Conservation (phyloP, 192 early-diverging fungal species). For the Coemansia sp. region DNA sequence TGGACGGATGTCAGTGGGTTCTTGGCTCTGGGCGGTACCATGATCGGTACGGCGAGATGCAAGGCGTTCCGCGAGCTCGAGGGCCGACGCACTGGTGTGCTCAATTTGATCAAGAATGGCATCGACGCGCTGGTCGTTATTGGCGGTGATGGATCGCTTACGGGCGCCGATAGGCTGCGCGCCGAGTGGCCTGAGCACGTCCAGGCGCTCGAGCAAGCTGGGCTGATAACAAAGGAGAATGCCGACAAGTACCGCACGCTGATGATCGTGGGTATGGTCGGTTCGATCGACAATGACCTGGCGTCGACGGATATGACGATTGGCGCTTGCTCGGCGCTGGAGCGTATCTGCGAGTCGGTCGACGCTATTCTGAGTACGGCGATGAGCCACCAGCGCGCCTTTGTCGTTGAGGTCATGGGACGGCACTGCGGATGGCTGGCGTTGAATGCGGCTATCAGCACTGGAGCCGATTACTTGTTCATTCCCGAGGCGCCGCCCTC, state of each 20-base stretch:
- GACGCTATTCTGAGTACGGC: slow-evolving; percentile 94
- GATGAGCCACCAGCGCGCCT: slow-evolving; percentile 92
- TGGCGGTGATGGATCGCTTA: slow-evolving; percentile 97
- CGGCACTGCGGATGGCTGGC: slow-evolving; percentile 97
- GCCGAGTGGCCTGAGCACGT: slow-evolving; percentile 89
- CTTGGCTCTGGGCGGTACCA: slow-evolving; percentile 86
- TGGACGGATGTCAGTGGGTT: slow-evolving; percentile 95
- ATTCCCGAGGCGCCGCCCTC: slow-evolving; percentile 92
- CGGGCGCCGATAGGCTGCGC: slow-evolving; percentile 91
- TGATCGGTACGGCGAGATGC: slow-evolving; percentile 94
- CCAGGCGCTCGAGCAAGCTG: slow-evolving; percentile 69
- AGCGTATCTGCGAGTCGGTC: slow-evolving; percentile 94
- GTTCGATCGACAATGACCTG: slow-evolving; percentile 97
- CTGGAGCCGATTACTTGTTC: slow-evolving; percentile 96
- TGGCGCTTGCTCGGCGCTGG: slow-evolving; percentile 90
- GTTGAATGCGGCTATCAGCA: slow-evolving; percentile 82
- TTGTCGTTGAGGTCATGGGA: slow-evolving; percentile 99
- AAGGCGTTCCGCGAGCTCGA: slow-evolving; percentile 80
- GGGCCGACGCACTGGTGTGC: slow-evolving; percentile 82
- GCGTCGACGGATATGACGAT: slow-evolving; percentile 92
- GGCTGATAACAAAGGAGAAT: slow-evolving; percentile 64
- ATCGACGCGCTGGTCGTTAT: slow-evolving; percentile 96
- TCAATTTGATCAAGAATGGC: slow-evolving; percentile 86
- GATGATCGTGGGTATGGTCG: slow-evolving; percentile 96
- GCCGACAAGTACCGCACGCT: slow-evolving; percentile 68